Evolutionary conservation across 805 yeast genomes (phyloP).

Genomic region (Isabelozyma pseudorhagii): DNA sequence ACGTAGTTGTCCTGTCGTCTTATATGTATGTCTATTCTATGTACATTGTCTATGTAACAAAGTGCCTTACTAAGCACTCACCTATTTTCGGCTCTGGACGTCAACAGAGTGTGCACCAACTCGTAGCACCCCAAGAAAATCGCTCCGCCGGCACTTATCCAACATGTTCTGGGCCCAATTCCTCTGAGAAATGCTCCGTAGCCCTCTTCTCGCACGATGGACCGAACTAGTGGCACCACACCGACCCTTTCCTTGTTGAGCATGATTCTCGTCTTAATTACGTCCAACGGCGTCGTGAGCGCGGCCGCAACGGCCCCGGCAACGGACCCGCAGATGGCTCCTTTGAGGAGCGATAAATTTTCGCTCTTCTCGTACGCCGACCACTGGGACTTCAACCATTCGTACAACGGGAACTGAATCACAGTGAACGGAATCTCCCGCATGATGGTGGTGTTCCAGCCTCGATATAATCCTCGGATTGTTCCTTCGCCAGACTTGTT

Average conservation of each 20-base stretch:
- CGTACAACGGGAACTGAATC: slow-evolving; percentile 94
- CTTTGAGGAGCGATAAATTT: slow-evolving; percentile 61
- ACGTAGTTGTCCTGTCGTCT: too few species aligned
- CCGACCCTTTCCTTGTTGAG: slow-evolving; percentile 51
- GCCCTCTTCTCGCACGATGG: slow-evolving; percentile 72
- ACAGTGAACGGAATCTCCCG: slow-evolving; percentile 96
- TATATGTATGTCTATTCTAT: background rate
- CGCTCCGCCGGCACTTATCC: slow-evolving; percentile 99
- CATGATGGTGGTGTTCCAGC: slow-evolving; percentile 89
- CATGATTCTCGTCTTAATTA: slow-evolving; percentile 84
- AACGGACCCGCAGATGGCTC: slow-evolving; percentile 78
- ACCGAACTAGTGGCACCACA: slow-evolving; percentile 44
- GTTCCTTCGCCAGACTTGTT: slow-evolving; percentile 78
- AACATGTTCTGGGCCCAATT: slow-evolving; percentile 90
- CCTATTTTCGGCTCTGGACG: too few species aligned
- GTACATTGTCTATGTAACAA: background rate
- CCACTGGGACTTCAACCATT: slow-evolving; percentile 66
- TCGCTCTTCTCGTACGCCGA: slow-evolving; percentile 29
- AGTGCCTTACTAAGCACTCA: too few species aligned
- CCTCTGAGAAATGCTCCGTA: slow-evolving; percentile 71
- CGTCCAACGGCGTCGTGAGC: slow-evolving; percentile 75
- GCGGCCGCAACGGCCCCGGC: slow-evolving; percentile 87
- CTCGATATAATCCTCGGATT: slow-evolving; percentile 78
- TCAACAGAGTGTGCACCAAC: slow-evolving; percentile 32
- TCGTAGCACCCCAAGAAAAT: slow-evolving; percentile 95